phyloP scores from a whole-genome alignment of 164 flowering plant genomes.

The Akebia trifoliata region DNA sequence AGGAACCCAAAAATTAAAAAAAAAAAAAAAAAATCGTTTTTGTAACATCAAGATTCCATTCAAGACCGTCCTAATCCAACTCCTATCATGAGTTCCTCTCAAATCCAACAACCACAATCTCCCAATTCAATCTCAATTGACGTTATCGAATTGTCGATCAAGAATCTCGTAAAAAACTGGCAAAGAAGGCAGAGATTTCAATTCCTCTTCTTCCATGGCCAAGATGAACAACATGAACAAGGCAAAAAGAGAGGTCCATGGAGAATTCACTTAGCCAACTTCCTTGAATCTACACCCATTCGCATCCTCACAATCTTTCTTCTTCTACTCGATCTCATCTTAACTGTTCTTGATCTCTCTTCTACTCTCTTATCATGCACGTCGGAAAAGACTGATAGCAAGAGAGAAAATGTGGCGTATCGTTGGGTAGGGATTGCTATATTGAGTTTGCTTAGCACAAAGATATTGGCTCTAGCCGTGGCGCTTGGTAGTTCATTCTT shows the following conservation, averaged over 20 bases:
- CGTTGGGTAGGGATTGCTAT: slow-evolving; percentile 53
- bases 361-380: slow-evolving; percentile 36
- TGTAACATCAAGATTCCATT: background rate
- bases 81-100: slow-evolving; percentile 16
- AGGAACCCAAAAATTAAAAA: background rate
- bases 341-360: slow-evolving; percentile 51
- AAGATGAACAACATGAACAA: background rate
- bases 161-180: slow-evolving; percentile 33
- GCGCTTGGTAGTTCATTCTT: slow-evolving; percentile 41
- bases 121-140: slow-evolving; percentile 14
- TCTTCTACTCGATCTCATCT: slow-evolving; percentile 39
- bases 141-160: slow-evolving; percentile 29
- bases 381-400: background rate
- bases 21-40: too few species aligned
- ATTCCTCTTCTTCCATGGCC: slow-evolving; percentile 10
- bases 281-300: slow-evolving; percentile 46
- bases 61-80: background rate
- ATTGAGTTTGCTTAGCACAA: slow-evolving; percentile 33
- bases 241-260: slow-evolving; percentile 30
- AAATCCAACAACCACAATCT: slow-evolving; percentile 7
- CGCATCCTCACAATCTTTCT: slow-evolving; percentile 28
- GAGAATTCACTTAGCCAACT: slow-evolving; percentile 33
- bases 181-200: slow-evolving; percentile 33
- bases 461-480: slow-evolving; percentile 25
- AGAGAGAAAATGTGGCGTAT: slow-evolving; percentile 16